These are phyloP conservation scores for Metschnikowia koreensis DNA, from an alignment of 805 yeast genomes.

Conservation along the genomic window DNA sequence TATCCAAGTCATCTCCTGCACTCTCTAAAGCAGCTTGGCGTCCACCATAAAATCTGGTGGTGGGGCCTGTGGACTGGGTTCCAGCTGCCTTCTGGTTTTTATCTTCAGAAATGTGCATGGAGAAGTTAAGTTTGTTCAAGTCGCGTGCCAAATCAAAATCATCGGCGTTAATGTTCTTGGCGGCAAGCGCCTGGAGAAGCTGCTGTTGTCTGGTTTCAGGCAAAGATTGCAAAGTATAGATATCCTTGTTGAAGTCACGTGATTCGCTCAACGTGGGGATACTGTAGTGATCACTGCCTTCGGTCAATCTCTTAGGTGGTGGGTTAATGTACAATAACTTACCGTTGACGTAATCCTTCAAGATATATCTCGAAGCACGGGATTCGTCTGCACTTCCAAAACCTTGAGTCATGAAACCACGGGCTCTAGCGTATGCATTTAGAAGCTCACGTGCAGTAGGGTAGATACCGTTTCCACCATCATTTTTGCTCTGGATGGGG, in stretches of 20 bases:
- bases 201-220: conserved; percentile 76
- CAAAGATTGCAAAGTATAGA: conserved; percentile 62
- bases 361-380: conserved; percentile 85
- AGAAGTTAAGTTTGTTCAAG: conserved; percentile 69
- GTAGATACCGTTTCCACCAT: conserved; percentile 78
- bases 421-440: conserved; percentile 89
- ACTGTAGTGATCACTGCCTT: conserved; percentile 51
- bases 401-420: conserved; percentile 97
- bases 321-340: conserved; percentile 81
- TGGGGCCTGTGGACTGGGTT: conserved; percentile 31
- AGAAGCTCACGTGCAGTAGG: conserved; percentile 89
- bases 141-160: conserved; percentile 67
- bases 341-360: conserved; percentile 94
- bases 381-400: conserved; percentile 96
- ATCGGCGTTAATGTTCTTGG: conserved; percentile 49
- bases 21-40: conserved; percentile 75
- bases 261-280: conserved; percentile 41
- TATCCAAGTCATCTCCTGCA: conserved; percentile 80
- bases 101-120: conserved; percentile 61
- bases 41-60: conserved; percentile 69
- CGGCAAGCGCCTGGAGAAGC: conserved; percentile 59
- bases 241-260: conserved; percentile 65
- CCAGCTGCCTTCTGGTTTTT: conserved; percentile 24
- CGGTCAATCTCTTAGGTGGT: conserved; percentile 67
- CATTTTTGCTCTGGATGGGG: conserved; percentile 68